These are phyloP conservation scores for Saccharomycopsis hybrid DNA, from an alignment of 1,139 yeast genomes.

Conservation along the genomic window DNA sequence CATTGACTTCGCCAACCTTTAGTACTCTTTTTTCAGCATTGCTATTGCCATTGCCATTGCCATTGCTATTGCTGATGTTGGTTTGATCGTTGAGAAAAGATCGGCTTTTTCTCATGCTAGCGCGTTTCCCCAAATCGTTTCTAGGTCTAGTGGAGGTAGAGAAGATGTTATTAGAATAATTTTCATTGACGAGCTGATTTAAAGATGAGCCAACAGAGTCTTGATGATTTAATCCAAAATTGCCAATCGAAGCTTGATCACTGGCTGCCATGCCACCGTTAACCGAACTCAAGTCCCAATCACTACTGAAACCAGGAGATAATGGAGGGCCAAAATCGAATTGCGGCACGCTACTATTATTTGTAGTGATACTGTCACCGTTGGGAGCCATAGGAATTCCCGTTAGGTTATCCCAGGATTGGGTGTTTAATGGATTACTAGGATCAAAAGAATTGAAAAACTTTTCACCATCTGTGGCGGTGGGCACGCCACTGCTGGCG, in stretches of 20 bases:
- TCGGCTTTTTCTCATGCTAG: constrained; percentile 5
- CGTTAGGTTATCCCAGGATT: constrained; percentile 10
- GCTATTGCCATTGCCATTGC: background rate
- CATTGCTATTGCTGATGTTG: background rate
- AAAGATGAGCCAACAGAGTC: constrained; percentile 19
- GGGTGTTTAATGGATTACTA: background rate
- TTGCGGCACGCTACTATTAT: background rate
- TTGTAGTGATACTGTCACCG: background rate
- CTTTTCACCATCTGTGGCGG: no score
- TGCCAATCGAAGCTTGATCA: constrained; percentile 6
- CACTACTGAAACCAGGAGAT: constrained; percentile 17
- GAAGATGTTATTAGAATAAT: constrained; percentile 12
- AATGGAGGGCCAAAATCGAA: constrained; percentile 8
- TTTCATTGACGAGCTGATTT: constrained; percentile 11
- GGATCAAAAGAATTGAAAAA: background rate
- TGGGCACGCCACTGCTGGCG: no score
- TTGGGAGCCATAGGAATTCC: background rate
- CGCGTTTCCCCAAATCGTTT: background rate
- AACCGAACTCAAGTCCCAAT: constrained; percentile 19
- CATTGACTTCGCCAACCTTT: constrained; percentile 18
- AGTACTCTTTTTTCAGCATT: constrained; percentile 5
- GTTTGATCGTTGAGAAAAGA: background rate
- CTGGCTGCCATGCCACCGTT: constrained; percentile 8
- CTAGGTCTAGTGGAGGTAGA: constrained; percentile 1
- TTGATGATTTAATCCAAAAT: constrained; percentile 8